phyloP scores from a whole-genome alignment of 345 rosid genomes.

The Brassica napus region DNA sequence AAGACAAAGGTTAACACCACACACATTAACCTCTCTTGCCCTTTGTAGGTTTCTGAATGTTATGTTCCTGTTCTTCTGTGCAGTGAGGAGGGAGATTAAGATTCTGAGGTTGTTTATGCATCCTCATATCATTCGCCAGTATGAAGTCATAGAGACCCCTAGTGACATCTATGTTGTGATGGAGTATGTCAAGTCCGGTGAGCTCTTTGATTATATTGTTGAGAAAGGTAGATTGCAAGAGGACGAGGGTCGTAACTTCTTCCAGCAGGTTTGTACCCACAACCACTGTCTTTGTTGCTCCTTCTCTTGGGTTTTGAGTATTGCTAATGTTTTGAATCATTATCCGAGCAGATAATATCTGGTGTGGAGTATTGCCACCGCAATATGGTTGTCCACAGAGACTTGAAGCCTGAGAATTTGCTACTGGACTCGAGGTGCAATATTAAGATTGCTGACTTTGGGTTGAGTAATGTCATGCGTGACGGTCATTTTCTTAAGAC shows the following conservation, averaged over 20 bases:
- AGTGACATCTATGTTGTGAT: constrained; percentile 78
- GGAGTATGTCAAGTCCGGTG: constrained; percentile 96
- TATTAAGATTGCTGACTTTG: constrained; percentile 96
- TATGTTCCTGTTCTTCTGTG: constrained; percentile 20
- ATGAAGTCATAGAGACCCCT: constrained; percentile 87
- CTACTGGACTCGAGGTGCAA: constrained; percentile 85
- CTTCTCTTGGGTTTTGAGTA: constrained; percentile 14
- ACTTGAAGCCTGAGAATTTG: constrained; percentile 95
- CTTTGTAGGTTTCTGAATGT: background rate
- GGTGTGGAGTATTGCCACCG: constrained; percentile 95
- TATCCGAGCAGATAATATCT: constrained; percentile 68
- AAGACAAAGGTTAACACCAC: constrained; percentile 71
- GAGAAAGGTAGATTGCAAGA: constrained; percentile 87
- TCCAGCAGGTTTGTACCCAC: constrained; percentile 81
- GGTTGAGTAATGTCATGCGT: constrained; percentile 88
- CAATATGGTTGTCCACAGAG: constrained; percentile 92
- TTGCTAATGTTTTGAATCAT: background rate
- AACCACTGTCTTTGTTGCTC: constrained; percentile 41
- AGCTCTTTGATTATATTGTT: constrained; percentile 91
- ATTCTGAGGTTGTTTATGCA: constrained; percentile 87
- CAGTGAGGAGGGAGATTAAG: constrained; percentile 92
- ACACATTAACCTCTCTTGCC: background rate
- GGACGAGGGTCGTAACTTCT: constrained; percentile 89
- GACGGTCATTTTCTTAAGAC: constrained; percentile 96
- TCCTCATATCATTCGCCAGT: constrained; percentile 88